phyloP scores from a whole-genome alignment of 495 filamentous ascomycete genomes.

The Aspergillus affinis region DNA sequence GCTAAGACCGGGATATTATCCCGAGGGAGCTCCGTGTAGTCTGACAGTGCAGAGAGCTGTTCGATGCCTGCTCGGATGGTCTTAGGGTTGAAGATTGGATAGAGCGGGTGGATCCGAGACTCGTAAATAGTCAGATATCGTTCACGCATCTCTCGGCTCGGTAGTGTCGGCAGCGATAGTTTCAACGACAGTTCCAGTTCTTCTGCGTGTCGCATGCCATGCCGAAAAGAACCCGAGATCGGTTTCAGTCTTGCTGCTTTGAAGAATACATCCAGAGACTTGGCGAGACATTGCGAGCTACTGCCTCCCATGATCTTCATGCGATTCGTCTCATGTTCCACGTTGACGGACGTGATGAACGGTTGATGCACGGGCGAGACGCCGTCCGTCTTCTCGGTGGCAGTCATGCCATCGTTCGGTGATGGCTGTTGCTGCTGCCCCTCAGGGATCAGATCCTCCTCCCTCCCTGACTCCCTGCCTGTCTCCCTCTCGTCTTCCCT shows the following conservation, averaged over 20 bases:
- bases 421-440: not conserved
- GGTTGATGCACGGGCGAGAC: constrained; percentile 15
- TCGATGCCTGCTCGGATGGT: not conserved
- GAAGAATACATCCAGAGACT: constrained; percentile 21
- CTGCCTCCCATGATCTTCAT: constrained; percentile 17
- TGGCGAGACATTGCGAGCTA: constrained; percentile 20
- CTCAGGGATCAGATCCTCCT: not conserved
- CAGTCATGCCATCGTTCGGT: not conserved
- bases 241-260: constrained; percentile 14
- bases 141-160: not conserved
- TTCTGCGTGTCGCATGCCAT: constrained; percentile 16
- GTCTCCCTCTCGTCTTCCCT: not conserved
- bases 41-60: not conserved
- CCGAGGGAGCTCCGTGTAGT: not conserved
- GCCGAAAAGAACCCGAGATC: constrained; percentile 13
- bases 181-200: constrained; percentile 14
- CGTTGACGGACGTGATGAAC: constrained; percentile 14
- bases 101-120: constrained; percentile 10
- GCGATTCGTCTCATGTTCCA: constrained; percentile 15
- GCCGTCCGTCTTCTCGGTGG: not conserved
- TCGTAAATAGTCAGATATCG: constrained; percentile 6
- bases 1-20: constrained; percentile 12
- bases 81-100: constrained; percentile 11
- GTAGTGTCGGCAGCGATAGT: constrained; percentile 11
- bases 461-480: no score